Evolutionary conservation across 352 stramenopile genomes (phyloP).

Genomic region (Pythium oligandrum): DNA sequence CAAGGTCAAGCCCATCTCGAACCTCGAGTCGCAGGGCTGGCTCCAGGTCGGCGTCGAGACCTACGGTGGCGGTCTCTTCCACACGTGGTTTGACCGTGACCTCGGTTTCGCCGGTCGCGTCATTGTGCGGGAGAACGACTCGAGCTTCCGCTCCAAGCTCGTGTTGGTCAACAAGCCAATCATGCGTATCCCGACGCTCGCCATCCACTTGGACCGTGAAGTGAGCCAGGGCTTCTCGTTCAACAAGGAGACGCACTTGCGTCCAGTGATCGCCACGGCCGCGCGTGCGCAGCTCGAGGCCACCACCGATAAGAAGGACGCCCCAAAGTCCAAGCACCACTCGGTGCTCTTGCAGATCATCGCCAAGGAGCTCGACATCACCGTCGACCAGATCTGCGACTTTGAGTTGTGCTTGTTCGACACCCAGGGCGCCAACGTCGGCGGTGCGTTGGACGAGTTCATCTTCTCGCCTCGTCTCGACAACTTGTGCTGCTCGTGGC

Average conservation of each 20-base stretch:
- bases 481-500: conserved; percentile 96
- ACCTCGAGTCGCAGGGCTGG: conserved; percentile 81
- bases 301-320: conserved; percentile 44
- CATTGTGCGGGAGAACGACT: conserved; percentile 82
- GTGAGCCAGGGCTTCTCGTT: conserved; percentile 89
- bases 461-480: conserved; percentile 96
- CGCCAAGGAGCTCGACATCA: conserved; percentile 85
- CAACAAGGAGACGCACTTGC: conserved; percentile 97
- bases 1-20: conserved; percentile 94
- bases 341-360: conserved; percentile 91
- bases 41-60: conserved; percentile 81
- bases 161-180: conserved; percentile 94
- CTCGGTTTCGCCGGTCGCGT: conserved; percentile 91
- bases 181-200: conserved; percentile 95
- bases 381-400: conserved; percentile 90
- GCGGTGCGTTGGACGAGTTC: conserved; percentile 93
- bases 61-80: conserved; percentile 92
- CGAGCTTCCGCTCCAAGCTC: conserved; percentile 67
- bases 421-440: conserved; percentile 90
- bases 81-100: conserved; percentile 98
- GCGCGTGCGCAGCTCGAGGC: conserved; percentile 84
- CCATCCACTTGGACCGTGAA: conserved; percentile 95
- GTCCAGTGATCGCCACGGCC: conserved; percentile 87
- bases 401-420: conserved; percentile 97
- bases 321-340: conserved; percentile 82